Percentiles rank a stretch among this genome's conserved stretches.
phyloP scores from a whole-genome alignment of 2,329 filamentous ascomycete genomes.

The Aspergillus viridinutans region DNA sequence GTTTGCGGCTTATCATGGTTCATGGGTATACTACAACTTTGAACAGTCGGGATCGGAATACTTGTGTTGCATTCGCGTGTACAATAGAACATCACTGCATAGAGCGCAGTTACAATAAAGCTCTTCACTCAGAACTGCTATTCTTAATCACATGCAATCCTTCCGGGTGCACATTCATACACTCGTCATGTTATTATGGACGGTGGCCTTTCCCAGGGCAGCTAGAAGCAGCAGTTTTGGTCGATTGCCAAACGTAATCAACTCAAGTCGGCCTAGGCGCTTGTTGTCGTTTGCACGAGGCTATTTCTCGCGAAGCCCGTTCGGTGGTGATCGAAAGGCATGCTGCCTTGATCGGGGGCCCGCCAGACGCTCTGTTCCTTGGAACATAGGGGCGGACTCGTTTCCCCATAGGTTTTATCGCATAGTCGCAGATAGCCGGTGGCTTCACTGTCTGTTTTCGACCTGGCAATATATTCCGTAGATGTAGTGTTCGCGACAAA shows the following conservation, averaged over 20 bases:
- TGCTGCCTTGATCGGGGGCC: neutral
- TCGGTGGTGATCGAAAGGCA: neutral
- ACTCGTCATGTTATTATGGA: neutral
- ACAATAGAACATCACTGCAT: conserved; percentile 11
- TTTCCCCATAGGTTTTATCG: neutral
- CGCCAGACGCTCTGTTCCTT: neutral
- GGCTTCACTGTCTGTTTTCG: neutral
- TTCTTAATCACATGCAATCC: neutral
- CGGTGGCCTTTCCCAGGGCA: neutral
- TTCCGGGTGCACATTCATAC: neutral
- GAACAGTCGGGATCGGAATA: neutral
- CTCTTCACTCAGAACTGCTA: conserved; percentile 22
- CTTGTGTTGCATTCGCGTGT: conserved; percentile 14
- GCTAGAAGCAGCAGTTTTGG: neutral
- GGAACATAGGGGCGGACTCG: neutral
- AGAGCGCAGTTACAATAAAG: conserved; percentile 9
- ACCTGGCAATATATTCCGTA: neutral
- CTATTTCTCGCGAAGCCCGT: neutral
- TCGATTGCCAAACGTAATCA: neutral
- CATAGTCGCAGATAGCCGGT: neutral
- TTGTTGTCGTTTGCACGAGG: neutral
- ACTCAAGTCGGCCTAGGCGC: neutral
- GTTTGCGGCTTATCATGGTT: conserved; percentile 1
- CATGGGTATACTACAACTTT: neutral
- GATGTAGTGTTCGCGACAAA: neutral